Evolutionary conservation across 1,139 yeast genomes (phyloP).

Genomic region (Magnusiomyces fungicola): DNA sequence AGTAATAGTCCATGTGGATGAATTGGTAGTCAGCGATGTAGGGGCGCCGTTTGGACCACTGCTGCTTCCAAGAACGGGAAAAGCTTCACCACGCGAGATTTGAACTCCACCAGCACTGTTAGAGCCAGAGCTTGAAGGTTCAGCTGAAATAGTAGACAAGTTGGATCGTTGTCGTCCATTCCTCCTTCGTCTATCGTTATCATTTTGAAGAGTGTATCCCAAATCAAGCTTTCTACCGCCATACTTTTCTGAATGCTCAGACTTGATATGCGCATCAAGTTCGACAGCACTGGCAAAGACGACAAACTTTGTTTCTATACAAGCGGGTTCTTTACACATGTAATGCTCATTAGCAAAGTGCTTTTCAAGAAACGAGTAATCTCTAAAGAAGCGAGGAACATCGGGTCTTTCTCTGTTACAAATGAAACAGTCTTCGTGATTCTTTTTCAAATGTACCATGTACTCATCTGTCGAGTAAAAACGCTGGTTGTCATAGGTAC

Average conservation of each 20-base stretch:
- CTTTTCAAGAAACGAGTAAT: conserved; percentile 48
- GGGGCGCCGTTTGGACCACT: background rate
- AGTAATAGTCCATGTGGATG: conserved; percentile 27
- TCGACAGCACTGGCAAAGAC: conserved; percentile 86
- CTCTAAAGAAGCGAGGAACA: conserved; percentile 67
- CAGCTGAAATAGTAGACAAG: conserved; percentile 43
- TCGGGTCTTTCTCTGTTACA: conserved; percentile 61
- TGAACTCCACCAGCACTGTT: conserved; percentile 3
- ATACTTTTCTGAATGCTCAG: conserved; percentile 62
- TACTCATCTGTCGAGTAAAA: conserved; percentile 89
- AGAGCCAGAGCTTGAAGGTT: conserved; percentile 8
- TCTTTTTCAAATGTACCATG: conserved; percentile 70
- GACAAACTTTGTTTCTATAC: conserved; percentile 84
- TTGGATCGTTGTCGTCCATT: conserved; percentile 54
- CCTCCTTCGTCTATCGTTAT: conserved; percentile 9
- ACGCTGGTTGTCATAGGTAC: conserved; percentile 70
- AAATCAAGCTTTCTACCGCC: conserved; percentile 28
- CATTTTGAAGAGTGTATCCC: conserved; percentile 19
- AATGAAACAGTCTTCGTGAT: conserved; percentile 83
- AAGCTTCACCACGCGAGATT: background rate
- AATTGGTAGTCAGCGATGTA: conserved; percentile 21
- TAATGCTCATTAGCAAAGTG: conserved; percentile 74
- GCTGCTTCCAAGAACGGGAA: background rate
- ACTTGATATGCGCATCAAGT: conserved; percentile 78
- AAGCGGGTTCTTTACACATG: conserved; percentile 71